These are phyloP conservation scores for Chalciporus sphaerocephalus DNA, from an alignment of 768 basidiomycete species.

Conservation along the genomic window DNA sequence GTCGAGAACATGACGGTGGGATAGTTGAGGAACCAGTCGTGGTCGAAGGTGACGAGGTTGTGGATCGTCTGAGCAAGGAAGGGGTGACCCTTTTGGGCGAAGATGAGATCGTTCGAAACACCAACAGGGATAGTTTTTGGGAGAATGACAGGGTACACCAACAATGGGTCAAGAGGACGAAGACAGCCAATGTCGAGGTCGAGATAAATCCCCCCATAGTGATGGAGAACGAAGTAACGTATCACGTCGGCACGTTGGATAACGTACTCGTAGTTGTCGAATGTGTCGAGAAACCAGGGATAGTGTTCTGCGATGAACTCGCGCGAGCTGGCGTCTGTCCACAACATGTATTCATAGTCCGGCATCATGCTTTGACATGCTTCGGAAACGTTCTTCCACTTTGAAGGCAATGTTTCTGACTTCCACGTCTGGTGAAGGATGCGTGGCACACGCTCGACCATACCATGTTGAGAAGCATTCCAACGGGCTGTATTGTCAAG, in stretches of 20 bases:
- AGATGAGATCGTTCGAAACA: constrained; percentile 96
- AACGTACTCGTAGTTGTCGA: constrained; percentile 83
- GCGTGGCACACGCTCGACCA: constrained; percentile 76
- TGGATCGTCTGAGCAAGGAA: constrained; percentile 93
- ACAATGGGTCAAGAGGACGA: constrained; percentile 79
- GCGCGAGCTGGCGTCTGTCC: constrained; percentile 91
- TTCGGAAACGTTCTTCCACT: constrained; percentile 78
- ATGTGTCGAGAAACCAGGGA: constrained; percentile 90
- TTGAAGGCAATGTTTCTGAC: constrained; percentile 73
- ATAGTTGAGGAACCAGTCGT: constrained; percentile 92
- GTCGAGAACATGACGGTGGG: constrained; percentile 99
- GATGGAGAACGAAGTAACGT: constrained; percentile 94
- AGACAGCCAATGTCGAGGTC: constrained; percentile 96
- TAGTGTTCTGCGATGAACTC: constrained; percentile 87
- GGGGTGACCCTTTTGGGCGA: constrained; percentile 77
- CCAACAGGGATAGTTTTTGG: constrained; percentile 97
- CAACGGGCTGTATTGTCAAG: constrained; percentile 52
- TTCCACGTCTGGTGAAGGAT: constrained; percentile 99
- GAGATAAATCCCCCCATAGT: constrained; percentile 93
- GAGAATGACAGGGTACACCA: constrained; percentile 82
- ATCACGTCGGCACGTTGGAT: constrained; percentile 97
- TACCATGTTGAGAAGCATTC: constrained; percentile 59
- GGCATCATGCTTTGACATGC: constrained; percentile 88
- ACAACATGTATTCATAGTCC: constrained; percentile 96
- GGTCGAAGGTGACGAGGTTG: constrained; percentile 87